These are phyloP conservation scores for Lenwebbia sp. DNA, from an alignment of 345 rosid species.

Conservation along the genomic window DNA sequence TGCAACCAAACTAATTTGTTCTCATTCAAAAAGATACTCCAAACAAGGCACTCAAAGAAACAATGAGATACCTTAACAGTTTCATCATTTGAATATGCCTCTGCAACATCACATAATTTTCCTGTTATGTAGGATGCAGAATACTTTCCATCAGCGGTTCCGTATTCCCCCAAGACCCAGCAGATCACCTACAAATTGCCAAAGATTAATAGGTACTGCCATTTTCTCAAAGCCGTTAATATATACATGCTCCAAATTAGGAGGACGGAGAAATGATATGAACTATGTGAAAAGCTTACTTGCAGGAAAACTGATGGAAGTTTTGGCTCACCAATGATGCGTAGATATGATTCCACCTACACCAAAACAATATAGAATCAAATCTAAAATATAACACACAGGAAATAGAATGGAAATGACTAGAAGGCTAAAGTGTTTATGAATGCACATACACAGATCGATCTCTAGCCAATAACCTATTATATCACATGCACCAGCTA, in stretches of 20 bases:
- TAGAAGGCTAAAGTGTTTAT: neutral
- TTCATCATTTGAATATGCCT: slow-evolving; percentile 92
- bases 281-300: slow-evolving; percentile 17
- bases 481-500: neutral
- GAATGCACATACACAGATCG: neutral
- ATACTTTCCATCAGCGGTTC: slow-evolving; percentile 77
- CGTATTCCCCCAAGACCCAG: slow-evolving; percentile 97
- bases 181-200: slow-evolving; percentile 65
- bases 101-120: slow-evolving; percentile 91
- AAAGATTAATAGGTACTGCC: slow-evolving; percentile 7
- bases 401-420: neutral
- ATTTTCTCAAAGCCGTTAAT: neutral
- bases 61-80: slow-evolving; percentile 63
- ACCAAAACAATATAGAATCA: neutral
- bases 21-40: neutral
- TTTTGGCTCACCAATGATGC: slow-evolving; percentile 83
- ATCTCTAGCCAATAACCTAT: neutral
- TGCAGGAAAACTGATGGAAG: slow-evolving; percentile 95
- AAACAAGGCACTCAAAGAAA: neutral
- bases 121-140: slow-evolving; percentile 80
- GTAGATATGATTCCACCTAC: slow-evolving; percentile 95
- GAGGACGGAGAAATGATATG: neutral
- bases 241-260: neutral
- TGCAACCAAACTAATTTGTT: neutral
- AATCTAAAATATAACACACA: slow-evolving; percentile 1